Conservation (phyloP, 108 stramenopile species). For the Cyclotella kingstonii region DNA sequence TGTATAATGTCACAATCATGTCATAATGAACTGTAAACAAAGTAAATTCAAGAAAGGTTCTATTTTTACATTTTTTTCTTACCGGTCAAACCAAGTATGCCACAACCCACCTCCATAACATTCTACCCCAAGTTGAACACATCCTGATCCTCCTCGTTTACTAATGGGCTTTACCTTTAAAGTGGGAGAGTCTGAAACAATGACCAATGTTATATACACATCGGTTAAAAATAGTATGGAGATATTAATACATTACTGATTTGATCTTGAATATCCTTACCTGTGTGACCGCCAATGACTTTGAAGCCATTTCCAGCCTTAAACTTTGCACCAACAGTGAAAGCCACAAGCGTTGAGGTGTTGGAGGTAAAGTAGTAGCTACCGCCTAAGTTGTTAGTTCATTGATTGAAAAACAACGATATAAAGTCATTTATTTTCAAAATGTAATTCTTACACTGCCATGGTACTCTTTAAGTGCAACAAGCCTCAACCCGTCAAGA, state of each 20-base stretch:
- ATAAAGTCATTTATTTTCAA: not conserved
- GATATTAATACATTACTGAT: too few species aligned
- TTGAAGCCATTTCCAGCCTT: constrained; percentile 74
- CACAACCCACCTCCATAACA: constrained; percentile 85
- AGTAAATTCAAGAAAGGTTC: not conserved
- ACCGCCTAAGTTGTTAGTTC: constrained; percentile 49
- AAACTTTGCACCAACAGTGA: constrained; percentile 81
- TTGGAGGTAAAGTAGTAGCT: constrained; percentile 95
- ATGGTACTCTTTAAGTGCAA: too few species aligned
- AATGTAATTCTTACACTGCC: too few species aligned
- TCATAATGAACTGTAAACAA: not conserved
- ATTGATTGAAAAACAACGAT: too few species aligned
- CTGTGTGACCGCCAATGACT: constrained; percentile 79
- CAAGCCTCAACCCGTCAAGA: too few species aligned
- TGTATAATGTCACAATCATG: constrained; percentile 3
- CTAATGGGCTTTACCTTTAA: constrained; percentile 84
- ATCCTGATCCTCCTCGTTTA: constrained; percentile 53
- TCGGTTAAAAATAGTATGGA: too few species aligned
- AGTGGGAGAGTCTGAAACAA: constrained; percentile 81
- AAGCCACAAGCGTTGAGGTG: constrained; percentile 90
- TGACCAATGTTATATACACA: too few species aligned
- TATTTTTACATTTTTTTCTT: not conserved
- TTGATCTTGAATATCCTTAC: constrained; percentile 6
- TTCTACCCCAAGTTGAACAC: constrained; percentile 70
- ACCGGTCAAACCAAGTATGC: constrained; percentile 84